A percentile compares a stretch with the other conserved stretches of the same genome.
These are phyloP conservation scores for Sugiyamaella valdiviana DNA, from an alignment of 805 yeast genomes.

Conservation along the genomic window DNA sequence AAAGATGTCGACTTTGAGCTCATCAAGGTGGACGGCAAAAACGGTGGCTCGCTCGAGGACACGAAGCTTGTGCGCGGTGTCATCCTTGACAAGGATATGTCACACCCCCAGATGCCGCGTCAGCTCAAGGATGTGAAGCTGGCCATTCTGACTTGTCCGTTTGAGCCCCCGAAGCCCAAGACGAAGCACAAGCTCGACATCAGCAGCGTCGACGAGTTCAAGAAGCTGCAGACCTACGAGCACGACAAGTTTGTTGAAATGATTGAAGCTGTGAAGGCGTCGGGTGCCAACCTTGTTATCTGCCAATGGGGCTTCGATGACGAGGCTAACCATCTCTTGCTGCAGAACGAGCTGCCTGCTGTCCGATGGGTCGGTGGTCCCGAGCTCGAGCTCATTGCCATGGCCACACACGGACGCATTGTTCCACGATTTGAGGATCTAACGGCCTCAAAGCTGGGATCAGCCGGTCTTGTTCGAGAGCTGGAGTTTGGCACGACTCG, in stretches of 20 bases:
- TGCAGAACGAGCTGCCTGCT: conserved; percentile 86
- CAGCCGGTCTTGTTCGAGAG: conserved; percentile 79
- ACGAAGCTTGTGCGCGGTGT: conserved; percentile 85
- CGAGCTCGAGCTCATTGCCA: conserved; percentile 90
- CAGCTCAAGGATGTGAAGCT: conserved; percentile 69
- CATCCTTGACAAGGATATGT: conserved; percentile 89
- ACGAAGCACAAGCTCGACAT: conserved; percentile 96
- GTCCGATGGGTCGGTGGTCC: conserved; percentile 99
- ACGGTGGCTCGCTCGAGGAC: conserved; percentile 89
- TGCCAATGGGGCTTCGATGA: conserved; percentile 99
- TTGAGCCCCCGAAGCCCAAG: conserved; percentile 99
- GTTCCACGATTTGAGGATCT: conserved; percentile 97
- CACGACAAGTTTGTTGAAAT: conserved; percentile 83
- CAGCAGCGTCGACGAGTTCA: conserved; percentile 88
- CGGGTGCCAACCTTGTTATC: conserved; percentile 94
- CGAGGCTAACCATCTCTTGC: conserved; percentile 89
- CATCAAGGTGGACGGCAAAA: conserved; percentile 90
- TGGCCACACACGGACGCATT: conserved; percentile 94
- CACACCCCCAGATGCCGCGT: conserved; percentile 98
- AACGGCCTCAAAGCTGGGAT: conserved; percentile 72
- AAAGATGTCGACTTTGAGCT: conserved; percentile 96
- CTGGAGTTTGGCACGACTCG: conserved; percentile 93
- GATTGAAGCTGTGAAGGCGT: conserved; percentile 76
- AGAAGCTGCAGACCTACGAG: conserved; percentile 85
- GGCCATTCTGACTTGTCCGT: conserved; percentile 96